phyloP scores from a whole-genome alignment of 1,139 yeast species.

The Geotrichum macrosporum region DNA sequence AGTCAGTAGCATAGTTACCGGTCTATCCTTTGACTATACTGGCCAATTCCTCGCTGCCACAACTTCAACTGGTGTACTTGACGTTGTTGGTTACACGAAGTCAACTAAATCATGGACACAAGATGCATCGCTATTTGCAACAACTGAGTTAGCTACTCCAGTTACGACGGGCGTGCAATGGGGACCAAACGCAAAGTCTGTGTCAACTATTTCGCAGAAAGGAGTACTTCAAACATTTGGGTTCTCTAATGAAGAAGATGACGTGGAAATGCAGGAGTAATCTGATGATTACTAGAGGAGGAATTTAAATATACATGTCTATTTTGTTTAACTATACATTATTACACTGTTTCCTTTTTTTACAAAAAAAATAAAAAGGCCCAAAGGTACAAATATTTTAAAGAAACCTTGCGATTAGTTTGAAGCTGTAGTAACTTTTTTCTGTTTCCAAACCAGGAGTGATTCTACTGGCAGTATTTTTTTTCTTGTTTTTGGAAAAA shows the following conservation, averaged over 20 bases:
- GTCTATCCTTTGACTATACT: slow-evolving; percentile 46
- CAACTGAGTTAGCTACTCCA: slow-evolving; percentile 9
- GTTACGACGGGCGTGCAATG: slow-evolving; percentile 25
- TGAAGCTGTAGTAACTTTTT: no score
- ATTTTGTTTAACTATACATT: no score
- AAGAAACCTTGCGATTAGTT: no score
- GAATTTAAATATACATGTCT: no score
- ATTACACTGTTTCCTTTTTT: no score
- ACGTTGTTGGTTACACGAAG: slow-evolving; percentile 26
- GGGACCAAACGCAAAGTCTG: slow-evolving; percentile 20
- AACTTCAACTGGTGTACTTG: slow-evolving; percentile 23
- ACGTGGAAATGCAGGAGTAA: slow-evolving; percentile 16
- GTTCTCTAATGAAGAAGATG: not conserved
- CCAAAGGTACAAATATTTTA: no score
- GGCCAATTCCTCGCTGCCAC: slow-evolving; percentile 35
- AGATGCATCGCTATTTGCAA: slow-evolving; percentile 2
- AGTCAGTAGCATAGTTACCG: slow-evolving; percentile 22
- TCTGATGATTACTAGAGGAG: no score
- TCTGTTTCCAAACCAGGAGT: no score
- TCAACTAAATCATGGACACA: slow-evolving; percentile 24
- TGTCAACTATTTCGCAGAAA: not conserved
- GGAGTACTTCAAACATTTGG: slow-evolving; percentile 7
- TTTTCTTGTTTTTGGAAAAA: no score
- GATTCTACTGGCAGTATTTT: no score
- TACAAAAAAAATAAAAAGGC: no score